Base-by-base conservation (phyloP, 148 eudicot genomes). In the Persicaria tinctoria region DNA sequence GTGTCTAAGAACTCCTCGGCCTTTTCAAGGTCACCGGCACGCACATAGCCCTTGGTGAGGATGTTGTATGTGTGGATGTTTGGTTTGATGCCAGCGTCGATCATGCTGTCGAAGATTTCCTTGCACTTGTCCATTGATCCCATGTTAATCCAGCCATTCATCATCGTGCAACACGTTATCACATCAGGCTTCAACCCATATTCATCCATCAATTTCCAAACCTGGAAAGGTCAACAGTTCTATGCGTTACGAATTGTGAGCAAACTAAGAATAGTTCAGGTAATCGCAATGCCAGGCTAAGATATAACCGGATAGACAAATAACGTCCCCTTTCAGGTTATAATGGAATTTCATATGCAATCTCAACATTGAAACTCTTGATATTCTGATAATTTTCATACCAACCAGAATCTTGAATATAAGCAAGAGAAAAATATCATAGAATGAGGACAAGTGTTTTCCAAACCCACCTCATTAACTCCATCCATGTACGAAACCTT, bases 141-240 rank as follows among this genome's bases (percentile, higher is more conserved):
- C 3, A 87, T 91, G 16, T 97, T 87, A 78, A 97, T 91, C 97
- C 97, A 90, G 4, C 90, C 93, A 73, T 96, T 92, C 99, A 96
- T 96, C 66, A 96, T 88, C 75, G 97, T 96, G 87, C 99, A 92
- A 81, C 90, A 96, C 50, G 99, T 90, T 70, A 96, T 72, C 44
- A 96, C 99, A 75, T 96, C 99, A 13, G 99, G 99, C 82, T 92
- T 90, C 20, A 96, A 84, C 47, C 91, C 94, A 77, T 76, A 89
- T 47, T 92, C 93, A 78, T 86, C 89, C 99, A 96, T 96, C 86
- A 96, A 79, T 47, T 82, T 80, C 75, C 92, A 83, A 48, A 78
- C 83, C 99, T 95, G 86, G 51, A 13, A 47, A 12, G 70, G 18
- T 38, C 70, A 66, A 32, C 38, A 32, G 38, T 32, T 32, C 38